These are phyloP conservation scores for Eimeria praecox DNA, from an alignment of 169 alveolate genomes.

Conservation along the genomic window DNA sequence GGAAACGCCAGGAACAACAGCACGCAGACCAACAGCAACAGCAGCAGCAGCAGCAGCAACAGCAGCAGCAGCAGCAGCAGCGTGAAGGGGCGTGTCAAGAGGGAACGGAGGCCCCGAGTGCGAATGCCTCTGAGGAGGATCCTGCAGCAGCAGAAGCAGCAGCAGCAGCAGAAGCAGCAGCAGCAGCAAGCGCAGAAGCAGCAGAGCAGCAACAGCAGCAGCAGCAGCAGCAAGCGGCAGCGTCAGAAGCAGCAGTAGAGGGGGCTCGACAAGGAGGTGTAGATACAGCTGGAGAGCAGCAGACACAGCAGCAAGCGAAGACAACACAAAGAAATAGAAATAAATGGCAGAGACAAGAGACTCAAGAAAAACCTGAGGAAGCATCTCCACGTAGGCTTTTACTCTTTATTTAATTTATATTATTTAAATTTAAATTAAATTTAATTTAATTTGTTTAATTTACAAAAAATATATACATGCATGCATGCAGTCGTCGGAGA, in stretches of 20 bases:
- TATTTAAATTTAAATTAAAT: no score
- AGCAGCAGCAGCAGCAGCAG: slow-evolving; percentile 31
- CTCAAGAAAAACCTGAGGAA: neutral
- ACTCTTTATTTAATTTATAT: no score
- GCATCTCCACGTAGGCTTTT: neutral
- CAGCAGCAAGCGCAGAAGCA: neutral
- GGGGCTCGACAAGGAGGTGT: neutral
- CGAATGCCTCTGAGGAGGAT: neutral
- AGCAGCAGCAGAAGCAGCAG: slow-evolving; percentile 27
- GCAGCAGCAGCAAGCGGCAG: neutral
- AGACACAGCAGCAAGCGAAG: neutral
- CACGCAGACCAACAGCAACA: neutral
- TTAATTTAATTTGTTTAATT: no score
- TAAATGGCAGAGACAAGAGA: neutral
- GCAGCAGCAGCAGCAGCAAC: slow-evolving; percentile 25
- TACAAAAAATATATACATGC: no score
- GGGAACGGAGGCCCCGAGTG: neutral
- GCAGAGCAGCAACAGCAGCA: slow-evolving; percentile 3
- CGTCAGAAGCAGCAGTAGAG: neutral
- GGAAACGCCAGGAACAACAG: slow-evolving; percentile 39
- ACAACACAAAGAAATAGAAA: neutral
- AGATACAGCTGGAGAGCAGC: neutral
- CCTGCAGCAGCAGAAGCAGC: neutral
- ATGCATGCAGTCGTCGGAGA: no score
- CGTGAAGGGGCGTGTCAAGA: neutral